Percentiles rank a stretch among this genome's conserved stretches.
Conservation (phyloP, 2,329 filamentous ascomycete species). For the Aspergillus sergii region DNA sequence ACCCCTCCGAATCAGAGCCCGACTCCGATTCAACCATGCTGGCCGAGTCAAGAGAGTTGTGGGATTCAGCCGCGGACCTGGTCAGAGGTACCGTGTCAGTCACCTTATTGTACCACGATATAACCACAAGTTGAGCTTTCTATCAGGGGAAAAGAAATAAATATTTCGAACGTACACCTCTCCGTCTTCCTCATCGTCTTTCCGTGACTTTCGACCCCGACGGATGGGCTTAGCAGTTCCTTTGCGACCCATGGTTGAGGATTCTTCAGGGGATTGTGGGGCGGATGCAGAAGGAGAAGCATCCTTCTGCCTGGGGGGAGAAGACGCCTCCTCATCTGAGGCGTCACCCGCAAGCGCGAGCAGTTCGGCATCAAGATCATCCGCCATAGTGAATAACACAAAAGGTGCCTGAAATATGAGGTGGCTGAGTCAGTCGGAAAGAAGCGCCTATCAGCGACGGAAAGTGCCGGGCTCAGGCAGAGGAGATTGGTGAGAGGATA, state of each 20-base stretch:
- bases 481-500: not conserved
- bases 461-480: not conserved
- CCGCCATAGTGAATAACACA: conserved; percentile 67
- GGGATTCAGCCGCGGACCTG: conserved; percentile 71
- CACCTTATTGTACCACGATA: conserved; percentile 5
- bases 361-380: conserved; percentile 84
- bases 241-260: conserved; percentile 51
- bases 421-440: conserved; percentile 4
- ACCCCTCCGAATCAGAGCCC: conserved; percentile 71
- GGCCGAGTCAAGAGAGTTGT: conserved; percentile 75
- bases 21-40: conserved; percentile 90
- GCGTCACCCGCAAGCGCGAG: conserved; percentile 81
- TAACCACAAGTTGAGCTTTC: too few relatives aligned
- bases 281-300: conserved; percentile 56
- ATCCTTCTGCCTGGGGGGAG: conserved; percentile 58
- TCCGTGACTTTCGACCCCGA: conserved; percentile 51
- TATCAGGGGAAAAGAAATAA: not conserved
- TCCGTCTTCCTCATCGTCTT: conserved; percentile 73
- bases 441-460: conserved; percentile 1
- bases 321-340: conserved; percentile 56
- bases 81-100: conserved; percentile 16
- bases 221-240: conserved; percentile 43
- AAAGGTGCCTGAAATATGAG: conserved; percentile 14
- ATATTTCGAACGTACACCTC: conserved; percentile 69
- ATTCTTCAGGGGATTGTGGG: conserved; percentile 48